These are phyloP conservation scores for Actinomucor elegans DNA, from an alignment of 371 early-diverging fungal genomes.

Conservation along the genomic window DNA sequence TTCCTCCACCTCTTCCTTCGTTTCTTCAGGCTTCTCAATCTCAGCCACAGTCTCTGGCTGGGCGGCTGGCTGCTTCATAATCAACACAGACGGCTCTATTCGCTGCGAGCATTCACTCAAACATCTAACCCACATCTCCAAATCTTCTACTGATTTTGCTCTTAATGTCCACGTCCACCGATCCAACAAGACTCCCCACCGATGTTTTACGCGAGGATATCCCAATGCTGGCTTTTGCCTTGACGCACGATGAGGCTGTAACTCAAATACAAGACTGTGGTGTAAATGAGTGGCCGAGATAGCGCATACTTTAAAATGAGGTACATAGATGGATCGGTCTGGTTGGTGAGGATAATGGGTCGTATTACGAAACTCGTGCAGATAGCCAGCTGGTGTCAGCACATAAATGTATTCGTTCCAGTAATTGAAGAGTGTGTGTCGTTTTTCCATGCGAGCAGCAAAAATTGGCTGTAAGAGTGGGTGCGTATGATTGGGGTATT, in stretches of 20 bases:
- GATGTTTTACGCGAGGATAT: conserved; percentile 18
- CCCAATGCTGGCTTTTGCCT: conserved; percentile 1
- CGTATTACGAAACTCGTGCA: conserved; percentile 36
- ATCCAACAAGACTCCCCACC: conserved; percentile 8
- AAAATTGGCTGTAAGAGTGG: conserved; percentile 39
- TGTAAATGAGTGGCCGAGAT: conserved; percentile 38
- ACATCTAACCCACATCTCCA: conserved; percentile 39
- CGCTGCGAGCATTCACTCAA: conserved; percentile 23
- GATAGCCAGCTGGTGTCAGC: conserved; percentile 43
- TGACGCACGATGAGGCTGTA: conserved; percentile 30
- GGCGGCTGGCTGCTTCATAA: background rate
- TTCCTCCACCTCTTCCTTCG: too few relatives aligned
- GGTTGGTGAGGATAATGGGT: conserved; percentile 33
- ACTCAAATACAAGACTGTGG: conserved; percentile 39
- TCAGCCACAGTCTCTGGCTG: background rate
- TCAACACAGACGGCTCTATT: background rate
- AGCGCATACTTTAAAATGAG: conserved; percentile 42
- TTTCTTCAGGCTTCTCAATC: background rate
- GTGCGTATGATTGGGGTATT: conserved; percentile 40
- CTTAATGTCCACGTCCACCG: conserved; percentile 30
- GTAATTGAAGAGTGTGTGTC: conserved; percentile 26
- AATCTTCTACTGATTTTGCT: conserved; percentile 37
- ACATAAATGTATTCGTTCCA: conserved; percentile 50
- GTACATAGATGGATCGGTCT: conserved; percentile 29
- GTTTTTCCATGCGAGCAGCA: conserved; percentile 45